Evolutionary conservation across 2,329 filamentous ascomycete species (phyloP).

Genomic region (Penicillium psychrosexuale): DNA sequence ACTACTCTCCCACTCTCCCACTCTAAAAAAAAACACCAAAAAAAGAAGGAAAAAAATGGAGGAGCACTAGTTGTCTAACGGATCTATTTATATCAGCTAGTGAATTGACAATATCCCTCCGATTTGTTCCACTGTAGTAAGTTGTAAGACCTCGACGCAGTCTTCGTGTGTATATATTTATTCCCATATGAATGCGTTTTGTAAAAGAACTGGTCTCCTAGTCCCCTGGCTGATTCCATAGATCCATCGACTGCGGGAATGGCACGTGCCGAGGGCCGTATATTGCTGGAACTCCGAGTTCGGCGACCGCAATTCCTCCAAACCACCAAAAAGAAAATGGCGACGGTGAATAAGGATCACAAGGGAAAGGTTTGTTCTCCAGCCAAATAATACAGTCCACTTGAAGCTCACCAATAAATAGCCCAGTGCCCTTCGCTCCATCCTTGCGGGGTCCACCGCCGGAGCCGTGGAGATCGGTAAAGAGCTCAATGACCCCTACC

Average conservation of each 20-base stretch:
- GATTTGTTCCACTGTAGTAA: not conserved
- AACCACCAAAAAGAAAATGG: constrained; percentile 29
- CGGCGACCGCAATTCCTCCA: constrained; percentile 7
- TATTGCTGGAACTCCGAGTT: constrained; percentile 16
- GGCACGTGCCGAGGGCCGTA: constrained; percentile 21
- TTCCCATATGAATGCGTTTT: not conserved
- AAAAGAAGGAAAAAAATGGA: constrained; percentile 23
- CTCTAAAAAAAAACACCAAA: constrained; percentile 10
- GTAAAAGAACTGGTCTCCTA: not conserved
- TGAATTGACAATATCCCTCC: constrained; percentile 33
- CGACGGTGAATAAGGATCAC: constrained; percentile 36
- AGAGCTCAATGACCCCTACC: constrained; percentile 17
- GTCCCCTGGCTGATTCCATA: not conserved
- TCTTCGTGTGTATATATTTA: not conserved
- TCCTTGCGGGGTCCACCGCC: constrained; percentile 88
- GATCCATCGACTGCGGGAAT: constrained; percentile 8
- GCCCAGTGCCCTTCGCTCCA: constrained; percentile 81
- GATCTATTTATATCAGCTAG: constrained; percentile 20
- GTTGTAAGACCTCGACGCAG: not conserved
- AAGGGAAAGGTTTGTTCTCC: constrained; percentile 36
- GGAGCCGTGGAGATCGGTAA: constrained; percentile 91
- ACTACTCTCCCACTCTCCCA: not conserved
- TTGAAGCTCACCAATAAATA: constrained; percentile 42
- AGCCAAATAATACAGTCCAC: not conserved
- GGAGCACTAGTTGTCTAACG: constrained; percentile 24